A percentile compares a stretch with the other conserved stretches of the same genome.
Evolutionary conservation across 768 basidiomycete genomes (phyloP).

Genomic region (Flagelloscypha sp.): DNA sequence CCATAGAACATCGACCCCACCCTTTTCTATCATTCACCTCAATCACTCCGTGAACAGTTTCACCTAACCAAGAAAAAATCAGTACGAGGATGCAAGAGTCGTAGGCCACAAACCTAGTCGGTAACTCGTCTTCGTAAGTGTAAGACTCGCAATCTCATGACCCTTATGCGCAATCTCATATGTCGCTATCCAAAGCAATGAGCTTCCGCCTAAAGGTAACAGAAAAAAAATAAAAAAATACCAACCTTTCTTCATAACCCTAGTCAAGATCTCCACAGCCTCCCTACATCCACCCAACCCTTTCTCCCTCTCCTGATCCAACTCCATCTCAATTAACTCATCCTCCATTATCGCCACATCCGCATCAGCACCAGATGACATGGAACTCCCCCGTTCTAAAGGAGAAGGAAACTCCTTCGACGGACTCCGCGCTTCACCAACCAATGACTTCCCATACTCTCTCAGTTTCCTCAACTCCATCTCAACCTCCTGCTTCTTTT

Average conservation of each 20-base stretch:
- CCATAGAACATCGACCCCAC: conserved; percentile 73
- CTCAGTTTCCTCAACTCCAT: too few species aligned
- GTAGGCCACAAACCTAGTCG: too few species aligned
- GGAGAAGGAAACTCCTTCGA: too few species aligned
- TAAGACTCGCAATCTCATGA: conserved; percentile 80
- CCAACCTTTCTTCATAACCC: conserved; percentile 84
- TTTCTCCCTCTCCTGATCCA: conserved; percentile 32
- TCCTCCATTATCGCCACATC: conserved; percentile 5
- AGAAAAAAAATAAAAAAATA: conserved; percentile 5
- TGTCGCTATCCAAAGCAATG: conserved; percentile 45
- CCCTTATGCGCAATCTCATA: conserved; percentile 96
- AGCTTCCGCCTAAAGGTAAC: not conserved
- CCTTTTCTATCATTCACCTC: conserved; percentile 71
- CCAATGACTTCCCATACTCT: conserved; percentile 6
- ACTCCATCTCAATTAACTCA: conserved; percentile 21
- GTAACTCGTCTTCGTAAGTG: conserved; percentile 87
- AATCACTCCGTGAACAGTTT: conserved; percentile 85
- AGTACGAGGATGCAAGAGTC: too few species aligned
- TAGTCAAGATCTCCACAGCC: conserved; percentile 84
- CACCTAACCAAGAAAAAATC: too few species aligned
- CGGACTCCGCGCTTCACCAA: conserved; percentile 1
- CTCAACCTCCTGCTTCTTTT: too few species aligned
- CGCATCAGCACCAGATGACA: conserved; percentile 21
- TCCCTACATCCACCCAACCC: conserved; percentile 60
- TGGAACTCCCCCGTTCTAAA: too few species aligned